Percentiles rank a stretch among this genome's conserved stretches.
These are phyloP conservation scores for Trypanosoma mega DNA, from an alignment of 208 protist genomes.

Conservation along the genomic window DNA sequence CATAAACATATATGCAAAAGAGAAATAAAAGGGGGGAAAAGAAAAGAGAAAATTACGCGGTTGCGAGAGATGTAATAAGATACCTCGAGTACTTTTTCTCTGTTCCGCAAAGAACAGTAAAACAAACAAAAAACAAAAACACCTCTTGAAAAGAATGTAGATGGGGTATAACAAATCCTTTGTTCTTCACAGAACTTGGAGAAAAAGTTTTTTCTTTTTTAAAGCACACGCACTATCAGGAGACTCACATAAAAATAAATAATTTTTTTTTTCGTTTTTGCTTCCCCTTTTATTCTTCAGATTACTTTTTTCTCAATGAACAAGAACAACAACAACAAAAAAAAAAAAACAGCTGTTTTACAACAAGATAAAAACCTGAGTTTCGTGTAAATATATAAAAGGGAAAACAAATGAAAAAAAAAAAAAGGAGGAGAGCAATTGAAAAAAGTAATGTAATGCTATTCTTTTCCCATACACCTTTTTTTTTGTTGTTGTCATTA, in stretches of 20 bases:
- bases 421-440: neutral
- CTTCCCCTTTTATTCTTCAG: neutral
- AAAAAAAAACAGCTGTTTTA: too few species aligned
- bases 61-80: neutral
- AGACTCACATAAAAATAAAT: too few species aligned
- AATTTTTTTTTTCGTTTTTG: neutral
- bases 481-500: constrained; percentile 9
- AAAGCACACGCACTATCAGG: too few species aligned
- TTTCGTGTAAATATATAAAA: neutral
- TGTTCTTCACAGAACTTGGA: too few species aligned
- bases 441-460: neutral
- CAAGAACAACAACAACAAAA: neutral
- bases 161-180: too few species aligned
- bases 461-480: neutral
- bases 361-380: too few species aligned
- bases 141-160: too few species aligned
- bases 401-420: neutral
- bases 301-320: constrained; percentile 1
- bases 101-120: neutral
- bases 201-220: too few species aligned
- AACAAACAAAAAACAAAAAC: neutral
- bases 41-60: too few species aligned
- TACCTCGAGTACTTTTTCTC: neutral
- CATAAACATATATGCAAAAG: too few species aligned
- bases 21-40: too few species aligned